Base-by-base conservation (phyloP, 192 early-diverging fungal genomes). In the Gaertneriomyces semiglobifer region DNA sequence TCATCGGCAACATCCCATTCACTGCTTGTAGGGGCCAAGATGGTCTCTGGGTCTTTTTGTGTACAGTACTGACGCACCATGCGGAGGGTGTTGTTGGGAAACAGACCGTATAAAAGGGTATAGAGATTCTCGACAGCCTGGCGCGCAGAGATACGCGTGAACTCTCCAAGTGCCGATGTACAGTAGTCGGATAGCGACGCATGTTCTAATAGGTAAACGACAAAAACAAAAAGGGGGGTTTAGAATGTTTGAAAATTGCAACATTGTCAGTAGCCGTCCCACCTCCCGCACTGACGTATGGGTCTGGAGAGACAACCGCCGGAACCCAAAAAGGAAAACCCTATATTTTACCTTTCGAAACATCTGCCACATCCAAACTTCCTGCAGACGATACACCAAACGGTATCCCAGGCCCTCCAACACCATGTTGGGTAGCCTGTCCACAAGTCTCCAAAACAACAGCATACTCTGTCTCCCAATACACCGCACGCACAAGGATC, bases 91-190 rank as follows among this genome's bases (percentile, higher is more conserved):
- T 66, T 76, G 54, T 70, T 72, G 25, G 74, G 74, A 57, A 68
- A 72, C 54, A 72, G 67, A 6, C 74, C 74, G 44, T 76, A 76
- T 20, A 76, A n/a, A 4, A 71, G 63, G 4, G 69, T 72, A 44
- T 58, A 76, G 61, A 51, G 72, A 46, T 71, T 41, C 25, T 44
- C 61, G 11, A 76, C 45, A 45, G 33, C 45, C 16, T 64, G 53
- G 3, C 40, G 53, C 7, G 65, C 42, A 9, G 61, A 20, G n/a
- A 44, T 55, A 25, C 14, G 44, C 5, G 65, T 66, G 45, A 58
- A 66, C 19, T 66, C 65, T 20, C 20, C 58, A 12, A 66, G 55
- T 12, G 53, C 53, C 6, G 41, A 5, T 53, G 18, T 5, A 3
- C 50, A 38, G 18, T 12, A 10, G 41, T 20, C 14, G 16, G 62